phyloP scores from a whole-genome alignment of 306 rosid species.

The Ormosia semicastrata region DNA sequence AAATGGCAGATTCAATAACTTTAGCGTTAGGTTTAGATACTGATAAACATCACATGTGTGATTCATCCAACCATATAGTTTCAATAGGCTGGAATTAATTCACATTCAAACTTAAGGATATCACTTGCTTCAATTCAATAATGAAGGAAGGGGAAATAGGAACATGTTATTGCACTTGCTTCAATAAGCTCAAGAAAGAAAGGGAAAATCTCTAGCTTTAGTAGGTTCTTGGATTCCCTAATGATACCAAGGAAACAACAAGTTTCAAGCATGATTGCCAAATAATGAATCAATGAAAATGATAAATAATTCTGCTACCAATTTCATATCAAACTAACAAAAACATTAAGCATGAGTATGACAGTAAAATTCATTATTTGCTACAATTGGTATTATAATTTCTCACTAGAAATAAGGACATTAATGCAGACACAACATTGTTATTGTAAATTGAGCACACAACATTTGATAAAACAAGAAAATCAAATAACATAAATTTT shows the following conservation, averaged over 20 bases:
- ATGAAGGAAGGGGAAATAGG: background rate
- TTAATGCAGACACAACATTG: background rate
- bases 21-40: background rate
- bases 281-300: background rate
- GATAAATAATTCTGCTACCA: background rate
- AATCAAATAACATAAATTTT: too few species aligned
- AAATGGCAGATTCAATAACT: background rate
- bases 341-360: too few species aligned
- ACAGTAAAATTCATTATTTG: background rate
- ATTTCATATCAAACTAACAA: background rate
- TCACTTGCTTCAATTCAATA: background rate
- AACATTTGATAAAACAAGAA: background rate
- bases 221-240: too few species aligned
- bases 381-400: background rate
- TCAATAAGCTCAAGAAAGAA: background rate
- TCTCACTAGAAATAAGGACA: background rate
- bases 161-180: background rate
- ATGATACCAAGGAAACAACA: too few species aligned
- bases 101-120: background rate
- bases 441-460: background rate
- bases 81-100: background rate
- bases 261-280: too few species aligned
- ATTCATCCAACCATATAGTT: too few species aligned
- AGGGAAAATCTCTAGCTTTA: background rate
- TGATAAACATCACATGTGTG: background rate